Evolutionary conservation across 352 stramenopile species (phyloP).

Genomic region (Phytophthora sp.): DNA sequence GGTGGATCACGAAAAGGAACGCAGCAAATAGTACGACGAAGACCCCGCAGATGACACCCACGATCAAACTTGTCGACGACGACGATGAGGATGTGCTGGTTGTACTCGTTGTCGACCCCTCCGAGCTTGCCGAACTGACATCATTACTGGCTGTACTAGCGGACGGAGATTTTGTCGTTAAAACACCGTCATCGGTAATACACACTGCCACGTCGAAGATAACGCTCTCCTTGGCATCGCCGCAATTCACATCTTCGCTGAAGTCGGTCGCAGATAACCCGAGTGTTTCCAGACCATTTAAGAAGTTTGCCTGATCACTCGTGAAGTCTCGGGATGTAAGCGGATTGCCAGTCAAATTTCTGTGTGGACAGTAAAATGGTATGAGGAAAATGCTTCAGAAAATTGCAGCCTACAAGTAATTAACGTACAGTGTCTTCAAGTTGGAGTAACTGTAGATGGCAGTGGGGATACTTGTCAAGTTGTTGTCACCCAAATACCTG

Average conservation of each 20-base stretch:
- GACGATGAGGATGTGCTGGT: conserved; percentile 11
- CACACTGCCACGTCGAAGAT: conserved; percentile 31
- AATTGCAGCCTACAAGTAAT: no score
- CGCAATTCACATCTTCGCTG: conserved; percentile 25
- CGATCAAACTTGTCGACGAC: conserved; percentile 23
- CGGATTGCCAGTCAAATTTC: conserved; percentile 46
- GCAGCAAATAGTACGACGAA: conserved; percentile 20
- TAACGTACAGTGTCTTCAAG: conserved; percentile 49
- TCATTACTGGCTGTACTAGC: not conserved
- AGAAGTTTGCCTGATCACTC: conserved; percentile 31
- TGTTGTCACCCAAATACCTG: conserved; percentile 55
- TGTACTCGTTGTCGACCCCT: conserved; percentile 4
- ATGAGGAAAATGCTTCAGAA: not conserved
- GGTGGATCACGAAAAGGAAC: conserved; percentile 26
- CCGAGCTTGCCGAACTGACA: not conserved
- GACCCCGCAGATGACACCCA: conserved; percentile 22
- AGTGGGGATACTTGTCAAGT: conserved; percentile 52
- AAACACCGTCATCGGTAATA: conserved; percentile 21
- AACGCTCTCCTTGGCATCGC: conserved; percentile 12
- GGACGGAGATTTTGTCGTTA: not conserved
- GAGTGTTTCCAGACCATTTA: conserved; percentile 34
- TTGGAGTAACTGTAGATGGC: conserved; percentile 52
- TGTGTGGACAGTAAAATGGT: not conserved
- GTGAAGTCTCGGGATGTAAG: conserved; percentile 39
- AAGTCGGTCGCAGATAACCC: conserved; percentile 37